Evolutionary conservation across 176 grass and related monocot species (phyloP).

Genomic region (Avena insularis): DNA sequence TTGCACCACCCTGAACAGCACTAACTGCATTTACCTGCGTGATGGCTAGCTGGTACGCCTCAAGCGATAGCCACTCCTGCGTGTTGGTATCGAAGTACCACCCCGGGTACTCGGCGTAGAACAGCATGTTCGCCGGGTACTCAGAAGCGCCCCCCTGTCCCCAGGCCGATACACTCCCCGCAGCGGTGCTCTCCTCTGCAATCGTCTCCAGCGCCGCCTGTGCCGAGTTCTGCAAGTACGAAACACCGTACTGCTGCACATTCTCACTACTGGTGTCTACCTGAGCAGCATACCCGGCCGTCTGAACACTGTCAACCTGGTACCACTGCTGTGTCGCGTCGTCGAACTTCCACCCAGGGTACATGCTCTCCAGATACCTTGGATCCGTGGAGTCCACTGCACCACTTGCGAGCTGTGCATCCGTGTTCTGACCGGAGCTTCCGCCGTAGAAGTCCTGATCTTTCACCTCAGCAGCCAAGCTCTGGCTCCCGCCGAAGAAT

Average conservation of each 20-base stretch:
- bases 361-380: conserved; percentile 67
- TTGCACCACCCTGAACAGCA: conserved; percentile 50
- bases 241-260: conserved; percentile 39
- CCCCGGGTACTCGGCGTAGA: conserved; percentile 83
- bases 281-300: conserved; percentile 43
- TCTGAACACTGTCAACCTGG: conserved; percentile 55
- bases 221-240: conserved; percentile 57
- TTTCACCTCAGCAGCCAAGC: conserved; percentile 3
- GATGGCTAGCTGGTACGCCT: conserved; percentile 64
- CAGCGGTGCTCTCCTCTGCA: conserved; percentile 54
- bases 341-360: conserved; percentile 91
- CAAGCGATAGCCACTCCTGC: conserved; percentile 77
- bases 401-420: not conserved
- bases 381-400: conserved; percentile 52
- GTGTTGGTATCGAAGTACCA: conserved; percentile 96
- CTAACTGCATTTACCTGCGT: conserved; percentile 23
- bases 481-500: conserved; percentile 36
- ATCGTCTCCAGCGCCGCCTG: conserved; percentile 72
- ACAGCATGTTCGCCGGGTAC: conserved; percentile 90
- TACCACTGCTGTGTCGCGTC: conserved; percentile 78
- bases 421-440: conserved; percentile 19
- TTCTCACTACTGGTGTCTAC: conserved; percentile 18
- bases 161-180: conserved; percentile 39
- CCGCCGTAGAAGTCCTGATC: conserved; percentile 37
- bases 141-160: conserved; percentile 36